phyloP scores from a whole-genome alignment of 83 land plant species.

The Picea abies region DNA sequence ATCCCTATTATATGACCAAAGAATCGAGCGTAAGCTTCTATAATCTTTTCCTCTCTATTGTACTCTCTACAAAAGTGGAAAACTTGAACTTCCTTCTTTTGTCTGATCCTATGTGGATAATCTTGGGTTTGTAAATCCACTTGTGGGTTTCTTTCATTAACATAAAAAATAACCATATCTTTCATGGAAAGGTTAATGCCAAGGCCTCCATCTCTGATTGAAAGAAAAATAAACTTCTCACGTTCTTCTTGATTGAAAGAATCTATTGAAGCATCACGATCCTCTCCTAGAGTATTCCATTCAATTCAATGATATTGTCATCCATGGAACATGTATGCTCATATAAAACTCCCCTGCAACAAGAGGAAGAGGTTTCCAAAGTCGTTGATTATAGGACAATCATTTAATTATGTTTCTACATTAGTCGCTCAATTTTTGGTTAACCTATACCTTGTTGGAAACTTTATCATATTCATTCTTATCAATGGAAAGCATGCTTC shows the following conservation, averaged over 20 bases:
- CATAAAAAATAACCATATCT: slow-evolving; percentile 74
- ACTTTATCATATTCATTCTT: too few relatives aligned
- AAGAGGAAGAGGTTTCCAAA: too few relatives aligned
- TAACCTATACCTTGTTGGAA: too few relatives aligned
- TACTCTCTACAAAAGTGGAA: background rate
- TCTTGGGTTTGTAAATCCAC: slow-evolving; percentile 96
- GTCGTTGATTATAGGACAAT: too few relatives aligned
- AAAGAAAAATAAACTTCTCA: slow-evolving; percentile 83
- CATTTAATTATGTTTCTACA: too few relatives aligned
- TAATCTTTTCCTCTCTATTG: too few relatives aligned
- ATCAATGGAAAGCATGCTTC: too few relatives aligned
- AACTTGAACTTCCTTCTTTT: slow-evolving; percentile 87
- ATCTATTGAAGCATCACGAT: slow-evolving; percentile 89
- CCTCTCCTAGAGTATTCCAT: slow-evolving; percentile 84
- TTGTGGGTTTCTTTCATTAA: slow-evolving; percentile 96
- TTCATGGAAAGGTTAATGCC: slow-evolving; percentile 78
- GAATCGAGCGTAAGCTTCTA: slow-evolving; percentile 7
- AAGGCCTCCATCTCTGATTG: slow-evolving; percentile 91
- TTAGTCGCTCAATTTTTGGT: too few relatives aligned
- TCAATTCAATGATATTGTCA: too few relatives aligned
- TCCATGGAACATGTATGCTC: too few relatives aligned
- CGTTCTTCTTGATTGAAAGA: slow-evolving; percentile 83
- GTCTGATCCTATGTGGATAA: slow-evolving; percentile 89
- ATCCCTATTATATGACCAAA: slow-evolving; percentile 96
- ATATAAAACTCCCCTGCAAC: too few relatives aligned